phyloP scores from a whole-genome alignment of 2,329 filamentous ascomycete genomes.

The Colletotrichum liaoningense region DNA sequence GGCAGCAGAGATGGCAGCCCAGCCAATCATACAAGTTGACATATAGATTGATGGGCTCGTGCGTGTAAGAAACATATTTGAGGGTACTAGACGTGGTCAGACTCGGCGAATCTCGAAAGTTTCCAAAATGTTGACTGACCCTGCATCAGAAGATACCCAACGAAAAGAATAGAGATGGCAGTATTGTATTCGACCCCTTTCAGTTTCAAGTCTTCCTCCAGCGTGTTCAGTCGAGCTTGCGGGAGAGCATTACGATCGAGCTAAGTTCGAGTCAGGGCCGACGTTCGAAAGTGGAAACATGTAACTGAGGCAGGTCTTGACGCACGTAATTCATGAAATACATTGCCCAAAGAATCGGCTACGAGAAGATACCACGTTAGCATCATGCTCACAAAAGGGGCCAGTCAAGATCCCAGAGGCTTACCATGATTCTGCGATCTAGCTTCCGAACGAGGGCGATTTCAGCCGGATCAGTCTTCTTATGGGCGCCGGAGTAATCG shows the following conservation, averaged over 20 bases:
- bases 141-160: conserved; percentile 52
- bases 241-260: conserved; percentile 39
- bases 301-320: no score
- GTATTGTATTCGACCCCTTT: conserved; percentile 39
- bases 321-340: conserved; percentile 39
- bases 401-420: neutral
- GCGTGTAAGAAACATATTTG: conserved; percentile 57
- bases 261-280: neutral
- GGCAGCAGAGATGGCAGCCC: conserved; percentile 49
- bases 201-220: conserved; percentile 38
- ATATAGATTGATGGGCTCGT: conserved; percentile 54
- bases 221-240: conserved; percentile 38
- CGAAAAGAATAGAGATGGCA: conserved; percentile 39
- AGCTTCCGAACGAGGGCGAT: conserved; percentile 41
- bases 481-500: conserved; percentile 40
- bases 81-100: conserved; percentile 39
- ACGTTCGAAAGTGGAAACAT: no score
- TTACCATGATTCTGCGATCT: conserved; percentile 41
- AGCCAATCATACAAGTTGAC: conserved; percentile 52
- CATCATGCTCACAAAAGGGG: neutral
- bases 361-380: neutral
- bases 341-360: conserved; percentile 40
- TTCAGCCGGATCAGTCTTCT: conserved; percentile 39
- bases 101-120: neutral
- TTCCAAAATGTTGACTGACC: conserved; percentile 6